Conservation (phyloP, 2,329 filamentous ascomycete genomes). For the Lachnellula occidentalis region DNA sequence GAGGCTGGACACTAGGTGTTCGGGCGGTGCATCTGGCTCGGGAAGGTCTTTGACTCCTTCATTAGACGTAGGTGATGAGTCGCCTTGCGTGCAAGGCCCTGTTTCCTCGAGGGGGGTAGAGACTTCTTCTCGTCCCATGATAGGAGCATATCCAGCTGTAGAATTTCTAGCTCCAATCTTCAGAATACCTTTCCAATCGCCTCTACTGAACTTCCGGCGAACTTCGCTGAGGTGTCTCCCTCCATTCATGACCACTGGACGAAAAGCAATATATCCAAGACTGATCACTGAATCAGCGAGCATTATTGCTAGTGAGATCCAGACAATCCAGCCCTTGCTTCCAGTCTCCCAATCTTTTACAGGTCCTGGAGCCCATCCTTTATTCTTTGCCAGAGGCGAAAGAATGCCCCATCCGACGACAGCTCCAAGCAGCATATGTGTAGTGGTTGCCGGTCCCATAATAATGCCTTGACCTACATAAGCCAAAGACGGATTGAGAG, state of each 20-base stretch:
- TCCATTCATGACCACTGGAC: constrained; percentile 50
- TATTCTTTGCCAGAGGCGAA: constrained; percentile 79
- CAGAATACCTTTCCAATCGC: constrained; percentile 27
- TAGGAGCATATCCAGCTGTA: constrained; percentile 24
- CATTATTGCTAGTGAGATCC: constrained; percentile 96
- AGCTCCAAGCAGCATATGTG: constrained; percentile 92
- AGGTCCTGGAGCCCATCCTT: constrained; percentile 83
- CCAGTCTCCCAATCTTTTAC: constrained; percentile 87
- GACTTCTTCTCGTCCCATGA: constrained; percentile 19
- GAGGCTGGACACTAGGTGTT: constrained; percentile 71
- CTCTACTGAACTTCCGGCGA: constrained; percentile 20
- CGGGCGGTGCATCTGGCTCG: constrained; percentile 72
- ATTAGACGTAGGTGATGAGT: neutral
- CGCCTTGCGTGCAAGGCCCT: neutral
- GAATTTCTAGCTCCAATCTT: constrained; percentile 12
- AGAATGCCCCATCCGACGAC: constrained; percentile 85
- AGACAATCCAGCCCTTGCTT: constrained; percentile 98
- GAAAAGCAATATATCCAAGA: constrained; percentile 69
- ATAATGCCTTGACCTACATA: constrained; percentile 98
- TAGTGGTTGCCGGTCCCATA: constrained; percentile 91
- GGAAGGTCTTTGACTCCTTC: constrained; percentile 24
- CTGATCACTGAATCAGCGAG: constrained; percentile 87
- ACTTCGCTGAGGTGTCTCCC: constrained; percentile 34
- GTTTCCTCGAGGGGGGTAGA: constrained; percentile 13
- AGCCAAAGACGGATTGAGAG: constrained; percentile 90